These are phyloP conservation scores for Thymus mandschuricus DNA, from an alignment of 257 asterid species.

Conservation along the genomic window DNA sequence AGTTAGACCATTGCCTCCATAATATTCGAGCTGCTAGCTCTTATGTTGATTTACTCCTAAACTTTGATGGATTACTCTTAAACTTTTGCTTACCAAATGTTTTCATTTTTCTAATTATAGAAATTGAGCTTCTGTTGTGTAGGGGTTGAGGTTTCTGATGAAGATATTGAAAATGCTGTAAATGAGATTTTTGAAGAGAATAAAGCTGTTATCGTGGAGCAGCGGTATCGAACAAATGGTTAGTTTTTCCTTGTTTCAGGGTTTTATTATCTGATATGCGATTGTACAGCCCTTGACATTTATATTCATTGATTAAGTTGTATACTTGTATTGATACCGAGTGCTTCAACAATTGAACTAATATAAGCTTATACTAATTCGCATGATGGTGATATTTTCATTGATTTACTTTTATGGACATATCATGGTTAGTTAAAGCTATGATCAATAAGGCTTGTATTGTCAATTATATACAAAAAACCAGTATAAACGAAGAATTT, in stretches of 20 bases:
- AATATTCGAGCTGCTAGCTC: conserved; percentile 1
- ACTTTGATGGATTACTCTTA: background rate
- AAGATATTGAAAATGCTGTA: conserved; percentile 62
- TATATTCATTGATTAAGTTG: conserved; percentile 1
- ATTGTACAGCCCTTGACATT: background rate
- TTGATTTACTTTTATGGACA: background rate
- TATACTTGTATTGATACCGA: background rate
- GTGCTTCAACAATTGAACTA: conserved; percentile 7
- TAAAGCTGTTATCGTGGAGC: conserved; percentile 61
- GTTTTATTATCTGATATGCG: background rate
- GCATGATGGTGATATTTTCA: background rate
- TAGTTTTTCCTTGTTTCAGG: conserved; percentile 35
- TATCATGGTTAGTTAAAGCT: conserved; percentile 10
- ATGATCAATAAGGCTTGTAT: conserved; percentile 4
- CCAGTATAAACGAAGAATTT: background rate
- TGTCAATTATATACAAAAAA: background rate
- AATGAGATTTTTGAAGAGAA: conserved; percentile 76
- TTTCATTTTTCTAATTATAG: conserved; percentile 9
- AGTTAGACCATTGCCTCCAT: too few species aligned
- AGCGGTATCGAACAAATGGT: conserved; percentile 90
- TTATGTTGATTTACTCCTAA: background rate
- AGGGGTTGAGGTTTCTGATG: conserved; percentile 82
- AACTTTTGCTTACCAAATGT: conserved; percentile 1
- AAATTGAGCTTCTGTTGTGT: conserved; percentile 28
- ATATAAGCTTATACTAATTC: background rate